These are phyloP conservation scores for Brassica incana DNA, from an alignment of 345 rosid species.

Conservation along the genomic window DNA sequence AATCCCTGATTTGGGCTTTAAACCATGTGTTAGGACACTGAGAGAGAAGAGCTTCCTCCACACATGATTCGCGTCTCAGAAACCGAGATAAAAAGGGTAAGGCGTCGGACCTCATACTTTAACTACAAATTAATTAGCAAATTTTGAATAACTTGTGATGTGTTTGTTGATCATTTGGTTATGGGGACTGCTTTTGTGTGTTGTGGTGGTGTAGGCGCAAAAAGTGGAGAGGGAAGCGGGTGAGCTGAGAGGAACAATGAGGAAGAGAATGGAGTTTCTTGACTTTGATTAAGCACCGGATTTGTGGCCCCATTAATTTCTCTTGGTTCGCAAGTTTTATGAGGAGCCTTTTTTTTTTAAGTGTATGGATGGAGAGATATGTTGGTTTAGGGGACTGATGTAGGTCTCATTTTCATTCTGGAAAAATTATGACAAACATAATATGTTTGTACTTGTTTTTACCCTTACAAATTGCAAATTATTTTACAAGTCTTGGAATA, in stretches of 20 bases:
- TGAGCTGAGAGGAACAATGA: slow-evolving; percentile 88
- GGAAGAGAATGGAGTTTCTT: slow-evolving; percentile 98
- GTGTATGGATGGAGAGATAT: slow-evolving; percentile 18
- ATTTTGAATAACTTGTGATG: neutral
- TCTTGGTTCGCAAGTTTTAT: slow-evolving; percentile 53
- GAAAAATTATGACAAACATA: slow-evolving; percentile 9
- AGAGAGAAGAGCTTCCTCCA: slow-evolving; percentile 91
- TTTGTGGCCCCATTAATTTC: neutral
- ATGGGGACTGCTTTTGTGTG: neutral
- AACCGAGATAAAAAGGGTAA: slow-evolving; percentile 71
- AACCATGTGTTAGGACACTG: slow-evolving; percentile 61
- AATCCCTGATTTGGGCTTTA: slow-evolving; percentile 14
- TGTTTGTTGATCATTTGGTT: slow-evolving; percentile 7
- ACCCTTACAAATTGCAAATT: slow-evolving; percentile 29
- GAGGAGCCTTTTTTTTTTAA: slow-evolving; percentile 28
- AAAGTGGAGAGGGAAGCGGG: slow-evolving; percentile 90
- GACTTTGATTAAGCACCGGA: slow-evolving; percentile 64
- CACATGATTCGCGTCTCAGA: slow-evolving; percentile 79
- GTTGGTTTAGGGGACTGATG: slow-evolving; percentile 9
- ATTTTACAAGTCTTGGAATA: neutral
- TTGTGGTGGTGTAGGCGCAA: slow-evolving; percentile 63
- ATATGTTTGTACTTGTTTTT: neutral
- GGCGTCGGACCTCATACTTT: neutral
- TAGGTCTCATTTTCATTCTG: neutral
- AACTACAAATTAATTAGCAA: neutral